Conservation (phyloP, 1,284 basidiomycete species). For the Sanguinoderma infundibulare region DNA sequence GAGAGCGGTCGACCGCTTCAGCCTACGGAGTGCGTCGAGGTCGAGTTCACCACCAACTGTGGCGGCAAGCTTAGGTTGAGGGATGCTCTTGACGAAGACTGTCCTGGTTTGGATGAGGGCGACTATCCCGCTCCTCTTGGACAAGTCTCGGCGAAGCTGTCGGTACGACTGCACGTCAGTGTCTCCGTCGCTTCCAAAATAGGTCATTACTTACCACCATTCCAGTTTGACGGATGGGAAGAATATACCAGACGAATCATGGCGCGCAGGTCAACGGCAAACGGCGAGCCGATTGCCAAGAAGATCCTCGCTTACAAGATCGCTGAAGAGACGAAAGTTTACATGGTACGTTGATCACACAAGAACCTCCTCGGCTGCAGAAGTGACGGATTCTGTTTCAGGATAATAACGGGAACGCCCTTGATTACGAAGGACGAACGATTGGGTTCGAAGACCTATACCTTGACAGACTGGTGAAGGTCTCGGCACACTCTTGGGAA, state of each 20-base stretch:
- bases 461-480: background rate
- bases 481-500: background rate
- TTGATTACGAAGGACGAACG: no score
- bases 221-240: background rate
- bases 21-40: no score
- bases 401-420: background rate
- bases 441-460: background rate
- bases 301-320: conserved; percentile 1
- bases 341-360: background rate
- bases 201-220: background rate
- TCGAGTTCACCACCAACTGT: no score
- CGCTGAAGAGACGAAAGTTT: conserved; percentile 1
- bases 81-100: background rate
- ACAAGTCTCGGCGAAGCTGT: conserved; percentile 4
- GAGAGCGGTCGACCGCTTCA: no score
- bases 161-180: background rate
- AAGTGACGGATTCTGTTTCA: background rate
- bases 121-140: background rate
- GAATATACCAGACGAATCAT: conserved; percentile 4
- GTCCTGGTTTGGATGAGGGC: background rate
- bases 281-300: background rate
- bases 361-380: background rate
- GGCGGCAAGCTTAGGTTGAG: no score
- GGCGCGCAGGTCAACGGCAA: conserved; percentile 2
- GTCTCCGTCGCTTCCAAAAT: background rate